Evolutionary conservation across 352 stramenopile species (phyloP).

Genomic region (Phytopythium oedochilum): DNA sequence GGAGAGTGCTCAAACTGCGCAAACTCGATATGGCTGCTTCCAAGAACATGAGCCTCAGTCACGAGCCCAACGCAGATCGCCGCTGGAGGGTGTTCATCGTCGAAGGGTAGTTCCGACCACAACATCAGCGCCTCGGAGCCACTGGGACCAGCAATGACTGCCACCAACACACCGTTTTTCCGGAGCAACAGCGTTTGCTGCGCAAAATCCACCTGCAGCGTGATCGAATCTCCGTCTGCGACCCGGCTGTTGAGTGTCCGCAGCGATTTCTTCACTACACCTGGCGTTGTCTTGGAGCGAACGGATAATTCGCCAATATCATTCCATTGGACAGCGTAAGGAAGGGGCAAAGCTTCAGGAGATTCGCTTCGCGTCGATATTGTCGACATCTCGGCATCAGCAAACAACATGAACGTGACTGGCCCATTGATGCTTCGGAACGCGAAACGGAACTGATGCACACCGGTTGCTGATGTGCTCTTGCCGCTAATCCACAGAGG

Average conservation of each 20-base stretch:
- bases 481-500: conserved; percentile 9
- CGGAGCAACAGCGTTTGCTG: conserved; percentile 22
- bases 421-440: conserved; percentile 18
- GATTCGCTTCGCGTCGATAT: not conserved
- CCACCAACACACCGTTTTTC: conserved; percentile 32
- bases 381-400: not conserved
- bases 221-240: conserved; percentile 32
- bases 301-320: conserved; percentile 14
- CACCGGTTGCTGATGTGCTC: conserved; percentile 9
- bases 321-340: conserved; percentile 20
- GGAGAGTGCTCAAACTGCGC: conserved; percentile 22
- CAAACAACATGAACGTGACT: conserved; percentile 19
- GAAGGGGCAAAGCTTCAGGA: not conserved
- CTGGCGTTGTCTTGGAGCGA: not conserved
- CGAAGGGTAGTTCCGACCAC: conserved; percentile 11
- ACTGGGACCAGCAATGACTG: conserved; percentile 11
- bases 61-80: not conserved
- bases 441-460: conserved; percentile 16
- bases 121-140: conserved; percentile 16
- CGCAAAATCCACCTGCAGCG: conserved; percentile 34
- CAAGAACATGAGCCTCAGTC: not conserved
- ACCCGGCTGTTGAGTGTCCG: conserved; percentile 15
- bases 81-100: not conserved
- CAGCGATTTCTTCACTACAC: not conserved
- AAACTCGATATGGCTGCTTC: conserved; percentile 15